Percentiles rank a stretch among this genome's conserved stretches.
phyloP scores from a whole-genome alignment of 441 rosid species.

The Populus trichocarpa region DNA sequence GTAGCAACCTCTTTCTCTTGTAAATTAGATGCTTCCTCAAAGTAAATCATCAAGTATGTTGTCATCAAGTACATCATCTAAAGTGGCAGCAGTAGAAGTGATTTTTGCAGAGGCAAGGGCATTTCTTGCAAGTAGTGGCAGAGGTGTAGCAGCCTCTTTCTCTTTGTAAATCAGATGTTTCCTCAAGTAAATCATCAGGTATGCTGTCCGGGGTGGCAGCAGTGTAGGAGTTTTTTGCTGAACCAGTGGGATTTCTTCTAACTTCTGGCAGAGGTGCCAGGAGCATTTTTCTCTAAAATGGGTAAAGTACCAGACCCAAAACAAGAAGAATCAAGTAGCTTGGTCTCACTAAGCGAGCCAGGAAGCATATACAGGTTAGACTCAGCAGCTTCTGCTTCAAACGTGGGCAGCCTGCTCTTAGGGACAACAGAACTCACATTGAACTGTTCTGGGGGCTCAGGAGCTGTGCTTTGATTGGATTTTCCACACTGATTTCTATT shows the following conservation, averaged over 20 bases:
- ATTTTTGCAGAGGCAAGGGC: slow-evolving; percentile 25
- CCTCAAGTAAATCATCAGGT: background rate
- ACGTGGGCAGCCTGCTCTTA: slow-evolving; percentile 11
- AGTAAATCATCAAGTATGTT: slow-evolving; percentile 27
- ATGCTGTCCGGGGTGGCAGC: background rate
- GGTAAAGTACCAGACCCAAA: background rate
- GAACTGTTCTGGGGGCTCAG: slow-evolving; percentile 12
- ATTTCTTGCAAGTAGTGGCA: slow-evolving; percentile 3
- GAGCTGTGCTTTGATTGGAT: slow-evolving; percentile 15
- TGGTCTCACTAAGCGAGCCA: slow-evolving; percentile 37
- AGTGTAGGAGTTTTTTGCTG: background rate
- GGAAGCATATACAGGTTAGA: slow-evolving; percentile 77
- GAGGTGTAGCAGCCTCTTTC: background rate
- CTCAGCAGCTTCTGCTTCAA: slow-evolving; percentile 53
- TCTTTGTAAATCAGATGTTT: background rate
- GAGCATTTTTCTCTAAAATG: slow-evolving; percentile 13
- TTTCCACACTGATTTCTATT: slow-evolving; percentile 13
- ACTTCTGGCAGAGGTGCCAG: background rate
- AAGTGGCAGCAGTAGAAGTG: slow-evolving; percentile 20
- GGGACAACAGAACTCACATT: background rate
- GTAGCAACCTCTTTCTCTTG: too few species aligned
- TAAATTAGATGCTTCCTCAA: slow-evolving; percentile 37
- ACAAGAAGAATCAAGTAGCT: slow-evolving; percentile 25
- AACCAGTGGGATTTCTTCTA: background rate
- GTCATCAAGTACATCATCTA: slow-evolving; percentile 53